Base-by-base conservation (phyloP, 2,329 filamentous ascomycete species). In the Sclerotinia borealis region DNA sequence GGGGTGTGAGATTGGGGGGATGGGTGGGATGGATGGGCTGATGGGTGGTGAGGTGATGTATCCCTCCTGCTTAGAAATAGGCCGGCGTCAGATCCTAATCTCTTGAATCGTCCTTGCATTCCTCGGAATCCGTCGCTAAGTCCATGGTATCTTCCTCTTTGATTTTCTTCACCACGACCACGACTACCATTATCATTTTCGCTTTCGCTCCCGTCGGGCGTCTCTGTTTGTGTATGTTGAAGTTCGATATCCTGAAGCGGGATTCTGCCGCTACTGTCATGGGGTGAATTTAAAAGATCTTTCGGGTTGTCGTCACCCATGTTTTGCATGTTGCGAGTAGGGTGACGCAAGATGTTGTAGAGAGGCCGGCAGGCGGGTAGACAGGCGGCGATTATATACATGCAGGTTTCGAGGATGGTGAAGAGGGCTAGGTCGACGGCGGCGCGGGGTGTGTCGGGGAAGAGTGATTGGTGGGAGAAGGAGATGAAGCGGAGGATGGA, bases 311-410 rank as follows among this genome's bases (percentile, higher is more conserved):
- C 45, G 4, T 27, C 27, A n/a, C n/a, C n/a, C n/a, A n/a, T 8
- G 5, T 34, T 9, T n/a, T 41, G 39, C n/a, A 58, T 19, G 29
- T 34, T 45, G 34, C 54, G 54, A 3, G 54, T 45, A 5, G 54
- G 54, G 22, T 63, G 61, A 5, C 55, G 54, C 8, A 65, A 13
- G 9, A 50, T 45, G 22, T 45, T 60, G 43, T 52, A 63, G 25
- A 65, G 55, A 1, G 64, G 55, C 15, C 64, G 64, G 6, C 62
- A 59, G 15, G 61, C 43, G 3, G 64, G 64, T 5, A 65, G 50
- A 58, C 61, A 65, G 3, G 64, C 54, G 3, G 64, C 64, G 29
- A 65, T 63, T 31, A 65, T 47, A 29, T 65, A 65, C 37, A 64
- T 63, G 36, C 49, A 58, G 7, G 64, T 60, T 64, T 65, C 64